Evolutionary conservation across 306 rosid genomes (phyloP).

Genomic region (Cicer cuneatum): DNA sequence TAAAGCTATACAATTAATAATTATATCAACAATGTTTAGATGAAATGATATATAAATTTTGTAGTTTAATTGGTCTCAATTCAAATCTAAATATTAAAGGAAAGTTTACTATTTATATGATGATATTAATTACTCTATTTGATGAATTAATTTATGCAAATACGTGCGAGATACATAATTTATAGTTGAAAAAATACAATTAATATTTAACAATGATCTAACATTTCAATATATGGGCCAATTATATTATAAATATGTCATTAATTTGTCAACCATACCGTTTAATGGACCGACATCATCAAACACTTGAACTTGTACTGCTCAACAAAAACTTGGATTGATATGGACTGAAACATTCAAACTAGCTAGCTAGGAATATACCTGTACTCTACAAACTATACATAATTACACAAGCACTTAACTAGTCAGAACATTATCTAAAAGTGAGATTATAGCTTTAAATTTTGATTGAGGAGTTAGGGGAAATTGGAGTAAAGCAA

Average conservation of each 20-base stretch:
- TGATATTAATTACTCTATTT: too few species aligned
- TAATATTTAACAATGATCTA: neutral
- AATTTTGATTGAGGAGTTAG: conserved; percentile 2
- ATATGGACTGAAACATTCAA: neutral
- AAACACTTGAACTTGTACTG: neutral
- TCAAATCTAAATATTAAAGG: too few species aligned
- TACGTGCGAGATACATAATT: too few species aligned
- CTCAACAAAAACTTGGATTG: neutral
- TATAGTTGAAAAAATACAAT: neutral
- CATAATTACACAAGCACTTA: neutral
- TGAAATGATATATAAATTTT: neutral
- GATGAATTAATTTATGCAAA: too few species aligned
- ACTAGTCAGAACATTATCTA: neutral
- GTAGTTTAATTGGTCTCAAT: neutral
- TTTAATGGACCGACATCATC: conserved; percentile 21
- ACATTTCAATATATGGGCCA: neutral
- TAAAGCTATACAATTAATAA: too few species aligned
- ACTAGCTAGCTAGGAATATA: neutral
- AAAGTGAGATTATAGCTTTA: neutral
- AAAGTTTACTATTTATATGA: too few species aligned
- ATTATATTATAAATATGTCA: conserved; percentile 12
- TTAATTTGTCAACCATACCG: conserved; percentile 12
- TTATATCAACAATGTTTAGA: neutral
- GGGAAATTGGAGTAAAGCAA: neutral
- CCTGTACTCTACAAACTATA: neutral